Evolutionary conservation across 192 early-diverging fungal species (phyloP), one percentile per base, ranked within the genome.

Genomic region (Umbelopsis vinacea): DNA sequence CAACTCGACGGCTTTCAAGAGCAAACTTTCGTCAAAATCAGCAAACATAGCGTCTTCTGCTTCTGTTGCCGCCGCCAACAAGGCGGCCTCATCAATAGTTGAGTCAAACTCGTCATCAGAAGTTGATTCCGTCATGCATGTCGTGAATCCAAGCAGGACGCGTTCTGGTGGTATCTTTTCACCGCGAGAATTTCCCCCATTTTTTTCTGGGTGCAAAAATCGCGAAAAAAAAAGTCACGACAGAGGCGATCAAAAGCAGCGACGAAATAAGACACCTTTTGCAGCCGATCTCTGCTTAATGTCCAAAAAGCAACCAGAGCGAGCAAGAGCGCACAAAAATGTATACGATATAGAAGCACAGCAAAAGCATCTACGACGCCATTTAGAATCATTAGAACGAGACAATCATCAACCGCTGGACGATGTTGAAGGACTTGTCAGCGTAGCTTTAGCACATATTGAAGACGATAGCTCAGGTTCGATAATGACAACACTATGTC

Each of bases 321-420:
- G n/a, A 52, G 71, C 24, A 48, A 48, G 46, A 66, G 7, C 40
- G 9, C 35, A 53, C 29, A 38, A 45, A 11, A 54, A 4, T 26
- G 63, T 21, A 52, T 52, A 45, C 23, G 73, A 81, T 74, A 68
- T 71, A n/a, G 75, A 74, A 50, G 75, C 57, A 40, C 79, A 81
- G 21, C 60, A 73, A 71, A 75, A 75, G 1, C 81, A 86, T 26
- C 40, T 84, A 8, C 57, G 69, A 71, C 70, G 83, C 53, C 85
- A 84, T 53, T 75, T 86, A 9, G 85, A 84, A 46, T 84, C 85
- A 19, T 74, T 86, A 6, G 85, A 86, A 52, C 79, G 75, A 71
- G 85, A 86, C 63, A 86, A 86, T 73, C 82, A 80, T 76, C 81
- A 82, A 12, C 77, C 85, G 3, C 67, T 86, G 24, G 78, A 84